Evolutionary conservation across 2,329 filamentous ascomycete genomes (phyloP).

Genomic region (Albifimbria verrucaria): DNA sequence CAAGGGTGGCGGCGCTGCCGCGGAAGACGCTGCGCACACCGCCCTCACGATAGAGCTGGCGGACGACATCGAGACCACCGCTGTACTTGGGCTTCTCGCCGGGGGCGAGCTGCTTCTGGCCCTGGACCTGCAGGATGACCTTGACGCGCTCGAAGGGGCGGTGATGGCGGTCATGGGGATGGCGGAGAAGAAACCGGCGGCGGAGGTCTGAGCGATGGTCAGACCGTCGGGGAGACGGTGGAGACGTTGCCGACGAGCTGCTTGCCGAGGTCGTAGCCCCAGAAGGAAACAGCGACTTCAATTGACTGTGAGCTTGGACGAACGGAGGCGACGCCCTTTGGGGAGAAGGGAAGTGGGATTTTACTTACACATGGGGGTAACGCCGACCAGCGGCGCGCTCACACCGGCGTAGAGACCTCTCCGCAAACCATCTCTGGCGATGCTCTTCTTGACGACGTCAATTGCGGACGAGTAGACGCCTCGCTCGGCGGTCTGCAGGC

Average conservation of each 20-base stretch:
- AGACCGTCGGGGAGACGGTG: constrained; percentile 65
- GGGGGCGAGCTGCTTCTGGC: constrained; percentile 81
- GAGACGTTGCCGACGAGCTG: constrained; percentile 71
- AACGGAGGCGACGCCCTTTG: constrained; percentile 1
- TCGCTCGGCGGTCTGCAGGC: constrained; percentile 91
- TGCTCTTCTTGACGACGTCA: constrained; percentile 85
- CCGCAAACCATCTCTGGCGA: constrained; percentile 78
- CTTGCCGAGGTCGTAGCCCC: constrained; percentile 96
- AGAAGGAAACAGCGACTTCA: constrained; percentile 65
- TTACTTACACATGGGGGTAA: constrained; percentile 95
- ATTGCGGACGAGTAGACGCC: constrained; percentile 88
- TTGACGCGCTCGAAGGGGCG: constrained; percentile 98
- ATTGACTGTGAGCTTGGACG: constrained; percentile 3
- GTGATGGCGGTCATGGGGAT: constrained; percentile 97
- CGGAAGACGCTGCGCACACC: constrained; percentile 91
- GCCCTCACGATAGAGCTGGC: constrained; percentile 88
- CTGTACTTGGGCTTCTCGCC: constrained; percentile 92
- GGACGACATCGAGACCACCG: constrained; percentile 84
- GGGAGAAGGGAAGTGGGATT: not conserved
- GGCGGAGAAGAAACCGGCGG: constrained; percentile 95
- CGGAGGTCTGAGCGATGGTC: constrained; percentile 81
- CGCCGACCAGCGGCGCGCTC: constrained; percentile 87
- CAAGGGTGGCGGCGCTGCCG: constrained; percentile 84
- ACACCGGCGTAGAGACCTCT: constrained; percentile 95
- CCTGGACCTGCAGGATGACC: constrained; percentile 96